A percentile compares a stretch with the other conserved stretches of the same genome.
Evolutionary conservation across 805 yeast species (phyloP).

Genomic region (Torulaspora gathmanii): DNA sequence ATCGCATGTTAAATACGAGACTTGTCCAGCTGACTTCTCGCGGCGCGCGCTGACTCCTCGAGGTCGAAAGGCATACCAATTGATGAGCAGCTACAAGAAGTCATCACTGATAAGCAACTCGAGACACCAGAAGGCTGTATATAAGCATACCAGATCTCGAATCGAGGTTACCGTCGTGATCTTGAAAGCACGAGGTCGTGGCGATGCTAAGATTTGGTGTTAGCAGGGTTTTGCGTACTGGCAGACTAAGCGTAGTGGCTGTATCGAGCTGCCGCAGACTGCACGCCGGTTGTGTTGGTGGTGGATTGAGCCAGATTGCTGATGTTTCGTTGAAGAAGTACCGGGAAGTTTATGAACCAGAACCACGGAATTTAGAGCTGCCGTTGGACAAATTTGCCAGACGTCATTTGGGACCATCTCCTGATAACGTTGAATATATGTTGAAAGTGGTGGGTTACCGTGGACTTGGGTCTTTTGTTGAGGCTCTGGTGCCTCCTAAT

Average conservation of each 20-base stretch:
- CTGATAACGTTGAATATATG: constrained; percentile 61
- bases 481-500: constrained; percentile 69
- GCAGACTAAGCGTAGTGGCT: neutral
- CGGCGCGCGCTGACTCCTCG: constrained; percentile 1
- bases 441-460: constrained; percentile 56
- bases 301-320: constrained; percentile 21
- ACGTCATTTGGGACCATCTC: constrained; percentile 85
- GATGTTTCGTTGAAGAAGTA: constrained; percentile 55
- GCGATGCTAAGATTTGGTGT: constrained; percentile 6
- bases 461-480: constrained; percentile 66
- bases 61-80: neutral
- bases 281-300: neutral
- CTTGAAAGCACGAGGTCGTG: neutral
- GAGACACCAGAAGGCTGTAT: neutral
- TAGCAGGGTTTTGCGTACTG: neutral
- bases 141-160: neutral
- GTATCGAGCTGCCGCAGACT: neutral
- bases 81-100: constrained; percentile 2
- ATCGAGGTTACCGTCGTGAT: neutral
- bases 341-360: constrained; percentile 43
- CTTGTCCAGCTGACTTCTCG: neutral
- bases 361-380: constrained; percentile 11
- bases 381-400: constrained; percentile 79
- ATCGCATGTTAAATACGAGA: neutral
- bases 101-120: constrained; percentile 3